Evolutionary conservation across 2,329 filamentous ascomycete species (phyloP).

Genomic region (Cercospora sp.): DNA sequence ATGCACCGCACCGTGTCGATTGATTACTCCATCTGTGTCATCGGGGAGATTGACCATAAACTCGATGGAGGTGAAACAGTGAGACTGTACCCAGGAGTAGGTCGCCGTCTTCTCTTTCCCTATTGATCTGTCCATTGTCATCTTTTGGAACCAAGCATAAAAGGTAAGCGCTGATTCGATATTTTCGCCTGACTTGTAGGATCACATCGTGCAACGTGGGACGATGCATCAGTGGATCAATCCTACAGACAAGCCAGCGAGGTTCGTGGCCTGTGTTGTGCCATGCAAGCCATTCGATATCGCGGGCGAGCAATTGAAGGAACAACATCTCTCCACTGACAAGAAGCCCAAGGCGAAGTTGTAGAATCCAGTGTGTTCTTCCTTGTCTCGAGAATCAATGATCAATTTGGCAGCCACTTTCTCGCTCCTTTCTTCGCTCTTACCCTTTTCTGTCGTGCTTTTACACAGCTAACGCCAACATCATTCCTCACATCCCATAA

Average conservation of each 20-base stretch:
- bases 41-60: constrained; percentile 30
- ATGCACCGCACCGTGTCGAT: constrained; percentile 31
- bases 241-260: constrained; percentile 26
- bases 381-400: too few species aligned
- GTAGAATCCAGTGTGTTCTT: background rate
- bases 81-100: constrained; percentile 25
- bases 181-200: constrained; percentile 9
- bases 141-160: background rate
- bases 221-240: constrained; percentile 30
- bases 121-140: too few species aligned
- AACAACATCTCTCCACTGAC: constrained; percentile 9
- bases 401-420: too few species aligned
- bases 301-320: constrained; percentile 22
- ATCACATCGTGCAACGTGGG: constrained; percentile 29
- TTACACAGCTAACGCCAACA: too few species aligned
- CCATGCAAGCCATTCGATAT: constrained; percentile 29
- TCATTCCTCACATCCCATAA: too few species aligned
- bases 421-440: too few species aligned
- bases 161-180: constrained; percentile 6
- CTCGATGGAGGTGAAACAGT: constrained; percentile 29
- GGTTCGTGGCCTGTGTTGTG: constrained; percentile 24
- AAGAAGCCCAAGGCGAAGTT: constrained; percentile 1
- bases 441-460: too few species aligned
- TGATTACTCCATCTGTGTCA: constrained; percentile 26
- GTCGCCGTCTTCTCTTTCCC: background rate